phyloP scores from a whole-genome alignment of 169 alveolate species.

The Cytauxzoon felis region DNA sequence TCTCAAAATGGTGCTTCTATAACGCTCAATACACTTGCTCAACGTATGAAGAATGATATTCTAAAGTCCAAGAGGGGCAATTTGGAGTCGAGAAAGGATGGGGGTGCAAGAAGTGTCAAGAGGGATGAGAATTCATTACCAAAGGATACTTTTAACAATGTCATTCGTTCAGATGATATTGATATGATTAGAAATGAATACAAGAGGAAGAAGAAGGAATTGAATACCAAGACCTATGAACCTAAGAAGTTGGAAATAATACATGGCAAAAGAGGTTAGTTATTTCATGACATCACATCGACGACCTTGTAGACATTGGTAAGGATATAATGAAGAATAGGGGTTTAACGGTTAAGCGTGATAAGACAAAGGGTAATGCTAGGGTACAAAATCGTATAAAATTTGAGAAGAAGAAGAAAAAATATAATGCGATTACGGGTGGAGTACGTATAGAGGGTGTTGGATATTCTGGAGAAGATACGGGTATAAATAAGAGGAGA shows the following conservation, averaged over 20 bases:
- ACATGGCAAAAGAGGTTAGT: conserved; percentile 51
- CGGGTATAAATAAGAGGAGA: conserved; percentile 77
- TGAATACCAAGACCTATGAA: conserved; percentile 5
- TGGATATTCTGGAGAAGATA: conserved; percentile 78
- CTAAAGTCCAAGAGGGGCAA: conserved; percentile 40
- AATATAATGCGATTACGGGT: conserved; percentile 60
- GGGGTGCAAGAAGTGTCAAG: not conserved
- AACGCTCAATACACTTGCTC: conserved; percentile 51
- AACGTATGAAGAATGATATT: conserved; percentile 38
- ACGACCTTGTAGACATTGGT: conserved; percentile 42
- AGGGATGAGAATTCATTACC: not conserved
- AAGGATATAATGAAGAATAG: conserved; percentile 82
- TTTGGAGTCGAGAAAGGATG: no score
- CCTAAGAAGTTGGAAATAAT: conserved; percentile 1
- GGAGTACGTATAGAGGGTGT: conserved; percentile 65
- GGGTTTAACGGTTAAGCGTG: conserved; percentile 87
- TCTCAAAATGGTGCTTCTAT: not conserved
- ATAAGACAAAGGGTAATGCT: conserved; percentile 90
- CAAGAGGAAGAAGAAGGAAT: conserved; percentile 14
- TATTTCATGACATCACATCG: not conserved
- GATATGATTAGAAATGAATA: not conserved
- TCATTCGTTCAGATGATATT: not conserved
- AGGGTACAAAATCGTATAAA: conserved; percentile 87
- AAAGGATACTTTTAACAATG: no score
- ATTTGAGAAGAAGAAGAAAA: conserved; percentile 80